Base-by-base conservation (phyloP, 2,329 filamentous ascomycete genomes). In the Epichloe sp. region DNA sequence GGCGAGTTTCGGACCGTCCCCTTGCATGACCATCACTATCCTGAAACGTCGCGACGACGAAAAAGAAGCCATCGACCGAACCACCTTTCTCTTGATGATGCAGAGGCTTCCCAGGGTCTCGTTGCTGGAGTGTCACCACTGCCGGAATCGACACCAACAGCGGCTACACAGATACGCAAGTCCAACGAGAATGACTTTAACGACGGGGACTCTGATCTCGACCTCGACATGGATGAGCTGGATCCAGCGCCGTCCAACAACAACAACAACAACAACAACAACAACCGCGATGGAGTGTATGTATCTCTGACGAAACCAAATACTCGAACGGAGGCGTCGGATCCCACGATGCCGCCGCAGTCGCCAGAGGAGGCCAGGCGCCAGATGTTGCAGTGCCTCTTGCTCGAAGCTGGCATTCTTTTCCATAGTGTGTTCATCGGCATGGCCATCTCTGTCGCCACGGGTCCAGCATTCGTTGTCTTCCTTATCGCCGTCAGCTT, bases 341-440 rank as follows among this genome's bases (percentile, higher is more conserved):
- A 44, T 21, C 21, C 54, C 60, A 63, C 38, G 56, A 63, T 4
- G 54, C 57, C 3, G 48, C 58, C 40, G 46, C 56, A 58, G 53
- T 71, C 65, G 38, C 63, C 77, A 46, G 75, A 86, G 61, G 73
- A 84, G 66, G 76, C 78, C 53, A 78, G 82, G 60, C 77, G 83
- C 11, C 76, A 84, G 56, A 75, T 90, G 58, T 70, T 90, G 10
- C 87, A 93, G 65, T 90, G 86, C 58, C 71, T 91, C 44, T 75
- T 93, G 23, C 77, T 93, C 3, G 87, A 91, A 67, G 86, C 86
- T 0, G 87, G 87, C 19, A 91, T 93, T 54, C 75, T 93, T 15
- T 91, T 91, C 63, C 87, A 93, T 70, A 86, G 82, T 61, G 75
- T 93, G 50, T 93, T 93, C 61, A 91, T 93, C 59, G 87, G 87